Base-by-base conservation (phyloP, 2,329 filamentous ascomycete species). In the Penicillium crustosum region DNA sequence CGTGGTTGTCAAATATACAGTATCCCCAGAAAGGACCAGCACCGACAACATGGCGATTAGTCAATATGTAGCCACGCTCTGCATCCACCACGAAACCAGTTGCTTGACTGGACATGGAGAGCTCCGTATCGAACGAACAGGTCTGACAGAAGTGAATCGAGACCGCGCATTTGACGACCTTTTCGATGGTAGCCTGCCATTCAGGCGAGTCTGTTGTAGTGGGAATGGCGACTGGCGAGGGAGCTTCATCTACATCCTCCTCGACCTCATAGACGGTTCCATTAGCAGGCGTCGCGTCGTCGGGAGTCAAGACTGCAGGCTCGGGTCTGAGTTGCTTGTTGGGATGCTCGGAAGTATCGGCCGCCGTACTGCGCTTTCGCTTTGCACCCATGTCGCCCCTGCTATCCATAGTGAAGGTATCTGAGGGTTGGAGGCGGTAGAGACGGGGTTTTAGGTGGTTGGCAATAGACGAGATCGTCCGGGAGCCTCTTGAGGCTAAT, bases 101-200 rank as follows among this genome's bases (percentile, higher is more conserved):
- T 4, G 94, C 94, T 79, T 99, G 94, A 69, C 92, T 97, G 19
- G 91, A 91, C 74, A 96, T 83, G 7, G 94, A 94, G 29, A 91
- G 81, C 68, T 99, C 94, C n/a, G 94, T 97, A 75, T 99, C 94
- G 74, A 99, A 99, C 25, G 93, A 93, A 74, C 91, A 96, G 0
- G 94, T 97, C 81, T 97, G 92, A 74, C 93, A 97, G 79, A 99
- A 99, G 66, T 96, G 90, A 69, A 99, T 97, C n/a, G 93, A 96
- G 49, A 99, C 94, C 19, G 97, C 94, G 67, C 93, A 96, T 73
- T 89, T 88, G 53, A 99, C 93, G 3, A 99, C 94, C 61, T 87
- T 89, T 76, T 97, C 93, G 60, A 97, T 96, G 0, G 93, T 97
- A 50, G 88, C 89, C 77, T 97, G 93, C 94, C 94, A 99, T 78